Conservation (phyloP, 805 yeast genomes). For the Ascoidea rubescens region DNA sequence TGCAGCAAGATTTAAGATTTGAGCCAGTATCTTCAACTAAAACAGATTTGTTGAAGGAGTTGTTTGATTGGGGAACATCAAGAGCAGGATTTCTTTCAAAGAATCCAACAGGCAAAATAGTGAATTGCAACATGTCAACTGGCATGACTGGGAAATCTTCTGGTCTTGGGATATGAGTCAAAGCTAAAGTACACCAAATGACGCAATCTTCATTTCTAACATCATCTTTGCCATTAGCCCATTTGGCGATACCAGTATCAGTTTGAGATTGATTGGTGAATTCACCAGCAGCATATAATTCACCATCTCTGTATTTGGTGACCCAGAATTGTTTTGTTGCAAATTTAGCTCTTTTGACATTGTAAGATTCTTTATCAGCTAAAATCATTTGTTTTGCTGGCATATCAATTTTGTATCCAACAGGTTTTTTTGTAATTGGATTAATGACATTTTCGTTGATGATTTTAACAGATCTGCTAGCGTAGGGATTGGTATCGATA, state of each 20-base stretch:
- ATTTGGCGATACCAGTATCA: slow-evolving; percentile 58
- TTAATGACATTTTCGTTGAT: slow-evolving; percentile 62
- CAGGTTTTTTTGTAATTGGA: slow-evolving; percentile 56
- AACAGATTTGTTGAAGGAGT: slow-evolving; percentile 51
- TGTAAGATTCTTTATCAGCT: slow-evolving; percentile 49
- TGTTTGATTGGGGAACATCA: slow-evolving; percentile 61
- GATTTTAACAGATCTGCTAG: slow-evolving; percentile 61
- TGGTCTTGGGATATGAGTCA: slow-evolving; percentile 71
- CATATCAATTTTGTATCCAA: slow-evolving; percentile 61
- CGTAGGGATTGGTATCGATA: slow-evolving; percentile 63
- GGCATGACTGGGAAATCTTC: slow-evolving; percentile 91
- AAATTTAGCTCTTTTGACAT: slow-evolving; percentile 56
- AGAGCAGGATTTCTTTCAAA: slow-evolving; percentile 68
- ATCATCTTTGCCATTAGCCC: slow-evolving; percentile 54
- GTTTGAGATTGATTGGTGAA: slow-evolving; percentile 66
- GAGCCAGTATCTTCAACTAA: slow-evolving; percentile 14
- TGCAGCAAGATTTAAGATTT: slow-evolving; percentile 1
- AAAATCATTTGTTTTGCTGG: slow-evolving; percentile 68
- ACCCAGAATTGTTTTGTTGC: slow-evolving; percentile 77
- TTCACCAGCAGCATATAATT: slow-evolving; percentile 72
- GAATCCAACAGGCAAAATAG: slow-evolving; percentile 59
- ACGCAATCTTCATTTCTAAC: slow-evolving; percentile 68
- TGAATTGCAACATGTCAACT: slow-evolving; percentile 59
- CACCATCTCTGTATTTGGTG: slow-evolving; percentile 60
- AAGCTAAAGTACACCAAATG: slow-evolving; percentile 71